Conservation (phyloP, 495 filamentous ascomycete species). For the Aspergillus panamensis region DNA sequence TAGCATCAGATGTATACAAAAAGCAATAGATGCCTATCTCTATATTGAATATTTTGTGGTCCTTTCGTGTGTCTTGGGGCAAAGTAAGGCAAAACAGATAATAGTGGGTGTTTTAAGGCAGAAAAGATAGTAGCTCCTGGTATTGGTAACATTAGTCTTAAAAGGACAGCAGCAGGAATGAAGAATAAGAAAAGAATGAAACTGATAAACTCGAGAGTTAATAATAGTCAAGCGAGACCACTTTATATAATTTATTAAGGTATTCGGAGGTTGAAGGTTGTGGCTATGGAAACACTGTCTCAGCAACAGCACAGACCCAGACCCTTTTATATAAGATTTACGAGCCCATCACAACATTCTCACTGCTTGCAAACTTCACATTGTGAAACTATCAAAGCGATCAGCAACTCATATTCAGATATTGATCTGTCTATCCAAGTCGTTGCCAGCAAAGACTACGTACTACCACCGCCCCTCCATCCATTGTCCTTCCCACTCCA, state of each 20-base stretch:
- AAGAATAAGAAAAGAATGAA: too few species aligned
- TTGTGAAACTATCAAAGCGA: background rate
- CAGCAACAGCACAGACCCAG: background rate
- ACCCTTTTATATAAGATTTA: background rate
- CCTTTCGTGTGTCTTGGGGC: too few species aligned
- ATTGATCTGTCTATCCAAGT: slow-evolving; percentile 7
- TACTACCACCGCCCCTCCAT: background rate
- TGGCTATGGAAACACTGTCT: background rate
- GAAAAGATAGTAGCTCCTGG: too few species aligned
- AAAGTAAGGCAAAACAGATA: too few species aligned
- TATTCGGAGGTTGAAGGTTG: background rate
- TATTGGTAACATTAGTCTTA: too few species aligned
- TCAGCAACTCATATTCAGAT: slow-evolving; percentile 7
- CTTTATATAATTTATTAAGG: too few species aligned
- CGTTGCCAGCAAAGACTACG: slow-evolving; percentile 7
- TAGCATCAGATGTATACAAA: slow-evolving; percentile 12
- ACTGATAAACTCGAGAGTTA: too few species aligned
- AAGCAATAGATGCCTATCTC: slow-evolving; percentile 2
- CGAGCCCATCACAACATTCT: background rate
- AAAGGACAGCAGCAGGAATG: too few species aligned
- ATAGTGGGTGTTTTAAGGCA: too few species aligned
- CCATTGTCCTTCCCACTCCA: background rate
- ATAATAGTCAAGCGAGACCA: too few species aligned
- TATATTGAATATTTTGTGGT: too few species aligned
- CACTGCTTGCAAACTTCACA: too few species aligned